Percentiles rank a stretch among this genome's conserved stretches.
phyloP scores from a whole-genome alignment of 441 rosid genomes.

The Breynia disticha region DNA sequence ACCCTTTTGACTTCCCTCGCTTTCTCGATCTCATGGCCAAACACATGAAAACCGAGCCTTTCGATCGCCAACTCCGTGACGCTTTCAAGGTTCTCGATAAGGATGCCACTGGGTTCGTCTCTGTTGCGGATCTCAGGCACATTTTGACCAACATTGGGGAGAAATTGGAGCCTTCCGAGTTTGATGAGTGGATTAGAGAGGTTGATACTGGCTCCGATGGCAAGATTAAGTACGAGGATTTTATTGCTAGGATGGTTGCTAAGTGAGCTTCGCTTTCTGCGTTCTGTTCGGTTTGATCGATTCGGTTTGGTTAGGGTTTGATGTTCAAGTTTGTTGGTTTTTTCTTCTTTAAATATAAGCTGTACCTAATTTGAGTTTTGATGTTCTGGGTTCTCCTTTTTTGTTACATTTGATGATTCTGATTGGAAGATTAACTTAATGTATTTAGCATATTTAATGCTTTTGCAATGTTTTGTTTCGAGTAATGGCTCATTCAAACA shows the following conservation, averaged over 20 bases:
- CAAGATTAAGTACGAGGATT: conserved; percentile 81
- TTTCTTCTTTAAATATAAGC: background rate
- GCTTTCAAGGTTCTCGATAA: conserved; percentile 89
- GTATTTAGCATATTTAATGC: too few relatives aligned
- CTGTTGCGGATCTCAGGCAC: conserved; percentile 85
- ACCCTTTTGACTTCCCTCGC: conserved; percentile 75
- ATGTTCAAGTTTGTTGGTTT: conserved; percentile 12
- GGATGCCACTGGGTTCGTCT: conserved; percentile 67
- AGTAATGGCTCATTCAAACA: too few relatives aligned
- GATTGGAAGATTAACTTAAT: too few relatives aligned
- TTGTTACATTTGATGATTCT: too few relatives aligned
- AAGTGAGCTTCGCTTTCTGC: conserved; percentile 39
- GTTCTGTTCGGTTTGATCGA: background rate
- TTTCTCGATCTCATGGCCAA: conserved; percentile 83
- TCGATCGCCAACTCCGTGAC: conserved; percentile 93
- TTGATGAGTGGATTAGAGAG: conserved; percentile 95
- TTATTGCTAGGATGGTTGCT: conserved; percentile 82
- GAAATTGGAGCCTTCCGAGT: conserved; percentile 71
- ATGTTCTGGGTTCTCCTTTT: too few relatives aligned
- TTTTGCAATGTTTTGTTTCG: too few relatives aligned
- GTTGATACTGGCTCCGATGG: conserved; percentile 87
- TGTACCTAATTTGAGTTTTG: too few relatives aligned
- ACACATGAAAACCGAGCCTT: conserved; percentile 82
- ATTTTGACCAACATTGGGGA: conserved; percentile 82
- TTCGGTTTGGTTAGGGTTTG: background rate